A percentile compares a stretch with the other conserved stretches of the same genome.
These are phyloP conservation scores for Agaricus subrufescens DNA, from an alignment of 768 basidiomycete genomes.

Conservation along the genomic window DNA sequence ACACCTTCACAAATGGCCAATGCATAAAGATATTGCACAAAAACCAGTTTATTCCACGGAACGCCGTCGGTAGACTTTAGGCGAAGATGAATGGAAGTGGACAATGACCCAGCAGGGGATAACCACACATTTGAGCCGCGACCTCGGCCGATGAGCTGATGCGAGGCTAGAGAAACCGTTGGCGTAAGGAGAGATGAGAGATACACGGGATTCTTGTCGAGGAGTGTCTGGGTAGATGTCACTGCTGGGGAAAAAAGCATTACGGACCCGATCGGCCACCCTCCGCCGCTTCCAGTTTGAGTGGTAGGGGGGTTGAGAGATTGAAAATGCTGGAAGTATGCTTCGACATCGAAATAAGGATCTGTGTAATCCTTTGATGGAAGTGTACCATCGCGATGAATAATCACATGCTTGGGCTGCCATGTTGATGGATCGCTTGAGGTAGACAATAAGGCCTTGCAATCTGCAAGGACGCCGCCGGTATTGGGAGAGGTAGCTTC, in stretches of 20 bases:
- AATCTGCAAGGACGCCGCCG: conserved; percentile 20
- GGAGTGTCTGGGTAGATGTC: conserved; percentile 91
- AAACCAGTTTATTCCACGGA: conserved; percentile 59
- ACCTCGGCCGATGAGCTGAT: conserved; percentile 85
- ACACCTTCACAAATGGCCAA: conserved; percentile 85
- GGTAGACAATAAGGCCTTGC: conserved; percentile 12
- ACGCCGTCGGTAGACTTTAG: conserved; percentile 33
- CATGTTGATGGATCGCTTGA: conserved; percentile 26
- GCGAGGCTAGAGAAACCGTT: conserved; percentile 77
- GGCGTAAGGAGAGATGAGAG: conserved; percentile 69
- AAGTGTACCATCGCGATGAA: conserved; percentile 41
- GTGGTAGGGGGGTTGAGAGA: conserved; percentile 21
- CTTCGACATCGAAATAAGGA: conserved; percentile 66
- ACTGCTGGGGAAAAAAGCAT: conserved; percentile 86
- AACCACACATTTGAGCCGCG: conserved; percentile 90
- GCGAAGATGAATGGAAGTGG: conserved; percentile 73
- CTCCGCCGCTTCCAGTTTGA: conserved; percentile 15
- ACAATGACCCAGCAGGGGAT: conserved; percentile 85
- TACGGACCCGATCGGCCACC: conserved; percentile 68
- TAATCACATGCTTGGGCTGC: conserved; percentile 51
- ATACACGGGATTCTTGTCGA: conserved; percentile 80
- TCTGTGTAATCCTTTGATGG: conserved; percentile 45
- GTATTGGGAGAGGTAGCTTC: conserved; percentile 26
- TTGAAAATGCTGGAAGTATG: conserved; percentile 55
- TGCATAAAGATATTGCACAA: conserved; percentile 89